Evolutionary conservation across 2,329 filamentous ascomycete genomes (phyloP).

Genomic region (Ophiocordyceps australis): DNA sequence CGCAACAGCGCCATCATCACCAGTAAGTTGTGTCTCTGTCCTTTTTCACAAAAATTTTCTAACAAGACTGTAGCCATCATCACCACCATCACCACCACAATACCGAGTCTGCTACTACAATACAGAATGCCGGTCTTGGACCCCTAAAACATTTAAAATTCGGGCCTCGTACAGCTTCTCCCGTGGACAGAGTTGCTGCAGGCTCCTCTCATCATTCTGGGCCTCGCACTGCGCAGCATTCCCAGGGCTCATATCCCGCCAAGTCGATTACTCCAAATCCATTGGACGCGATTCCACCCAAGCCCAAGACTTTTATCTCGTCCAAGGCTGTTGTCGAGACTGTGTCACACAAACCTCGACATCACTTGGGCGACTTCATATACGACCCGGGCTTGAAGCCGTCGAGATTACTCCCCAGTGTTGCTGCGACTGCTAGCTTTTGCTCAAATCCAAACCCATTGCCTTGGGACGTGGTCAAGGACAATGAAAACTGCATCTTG

Average conservation of each 20-base stretch:
- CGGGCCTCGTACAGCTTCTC: conserved; percentile 23
- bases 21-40: conserved; percentile 28
- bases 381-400: conserved; percentile 53
- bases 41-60: conserved; percentile 3
- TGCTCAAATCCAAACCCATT: conserved; percentile 49
- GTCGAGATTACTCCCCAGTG: conserved; percentile 23
- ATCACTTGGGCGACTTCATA: conserved; percentile 69
- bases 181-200: conserved; percentile 19
- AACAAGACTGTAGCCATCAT: conserved; percentile 20
- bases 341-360: conserved; percentile 50
- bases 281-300: conserved; percentile 25
- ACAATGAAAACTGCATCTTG: conserved; percentile 75
- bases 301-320: conserved; percentile 46
- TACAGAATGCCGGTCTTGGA: conserved; percentile 20
- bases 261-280: conserved; percentile 8
- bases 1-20: conserved; percentile 46
- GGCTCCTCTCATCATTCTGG: conserved; percentile 20
- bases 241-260: conserved; percentile 7
- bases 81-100: conserved; percentile 47
- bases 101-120: conserved; percentile 23
- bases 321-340: conserved; percentile 56
- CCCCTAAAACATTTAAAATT: conserved; percentile 33
- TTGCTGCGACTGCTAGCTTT: conserved; percentile 21
- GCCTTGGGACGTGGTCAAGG: conserved; percentile 52
- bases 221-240: conserved; percentile 12